Percentiles rank a stretch among this genome's conserved stretches.
phyloP scores from a whole-genome alignment of 768 basidiomycete species.

The Boletus sp. region DNA sequence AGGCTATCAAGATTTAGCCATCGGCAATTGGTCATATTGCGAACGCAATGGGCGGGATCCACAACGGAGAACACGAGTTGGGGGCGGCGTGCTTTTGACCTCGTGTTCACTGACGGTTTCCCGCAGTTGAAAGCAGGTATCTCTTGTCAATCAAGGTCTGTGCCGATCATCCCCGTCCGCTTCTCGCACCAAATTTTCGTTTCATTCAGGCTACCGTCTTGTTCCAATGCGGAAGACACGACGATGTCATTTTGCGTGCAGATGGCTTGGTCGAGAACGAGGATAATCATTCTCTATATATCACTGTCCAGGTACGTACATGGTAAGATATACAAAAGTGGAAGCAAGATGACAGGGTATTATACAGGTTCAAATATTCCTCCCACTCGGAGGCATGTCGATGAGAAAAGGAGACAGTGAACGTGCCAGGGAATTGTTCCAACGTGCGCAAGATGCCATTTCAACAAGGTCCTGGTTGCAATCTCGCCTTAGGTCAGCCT shows the following conservation, averaged over 20 bases:
- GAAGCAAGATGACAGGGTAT: background rate
- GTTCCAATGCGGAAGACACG: background rate
- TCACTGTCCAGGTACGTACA: background rate
- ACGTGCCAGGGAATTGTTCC: background rate
- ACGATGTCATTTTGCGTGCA: background rate
- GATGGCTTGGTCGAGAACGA: background rate
- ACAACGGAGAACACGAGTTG: background rate
- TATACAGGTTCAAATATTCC: background rate
- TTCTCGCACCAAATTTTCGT: background rate
- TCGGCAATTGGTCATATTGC: background rate
- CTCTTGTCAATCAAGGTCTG: conserved; percentile 11
- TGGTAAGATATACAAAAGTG: background rate
- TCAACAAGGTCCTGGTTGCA: background rate
- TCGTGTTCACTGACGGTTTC: background rate
- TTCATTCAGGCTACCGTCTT: background rate
- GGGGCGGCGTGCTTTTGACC: conserved; percentile 4
- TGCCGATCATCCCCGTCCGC: background rate
- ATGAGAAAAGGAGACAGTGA: background rate
- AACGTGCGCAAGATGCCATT: background rate
- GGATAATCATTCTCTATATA: background rate
- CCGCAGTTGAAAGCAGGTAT: background rate
- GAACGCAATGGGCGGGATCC: background rate
- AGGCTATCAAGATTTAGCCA: background rate
- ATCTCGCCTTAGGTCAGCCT: background rate
- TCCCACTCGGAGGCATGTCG: background rate